Conservation (phyloP, 306 rosid genomes). For the Fragaria ananassa region DNA sequence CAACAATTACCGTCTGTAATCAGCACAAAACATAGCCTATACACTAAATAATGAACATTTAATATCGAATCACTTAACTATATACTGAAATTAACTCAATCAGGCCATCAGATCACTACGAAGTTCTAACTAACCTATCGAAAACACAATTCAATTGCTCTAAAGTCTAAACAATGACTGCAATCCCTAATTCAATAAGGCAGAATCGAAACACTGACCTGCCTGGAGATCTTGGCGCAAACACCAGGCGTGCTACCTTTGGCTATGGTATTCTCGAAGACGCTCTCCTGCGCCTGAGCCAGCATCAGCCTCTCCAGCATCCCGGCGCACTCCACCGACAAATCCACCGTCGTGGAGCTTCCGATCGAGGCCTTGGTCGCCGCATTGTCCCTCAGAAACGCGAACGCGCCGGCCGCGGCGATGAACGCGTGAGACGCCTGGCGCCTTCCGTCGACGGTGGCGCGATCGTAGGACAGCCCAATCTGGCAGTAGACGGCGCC, state of each 20-base stretch:
- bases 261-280: constrained; percentile 86
- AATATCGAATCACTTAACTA: background rate
- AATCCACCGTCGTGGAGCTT: constrained; percentile 66
- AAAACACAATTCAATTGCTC: constrained; percentile 5
- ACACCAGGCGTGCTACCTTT: constrained; percentile 97
- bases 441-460: constrained; percentile 72
- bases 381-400: constrained; percentile 64
- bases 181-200: background rate
- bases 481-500: constrained; percentile 92
- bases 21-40: background rate
- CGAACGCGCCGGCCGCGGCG: constrained; percentile 82
- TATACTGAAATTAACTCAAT: background rate
- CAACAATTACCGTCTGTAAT: background rate
- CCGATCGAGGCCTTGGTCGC: constrained; percentile 81
- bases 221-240: constrained; percentile 93
- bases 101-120: background rate
- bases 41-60: background rate
- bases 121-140: background rate
- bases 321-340: constrained; percentile 79
- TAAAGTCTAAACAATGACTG: background rate
- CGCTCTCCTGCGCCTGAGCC: constrained; percentile 98
- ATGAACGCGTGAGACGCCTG: constrained; percentile 83
- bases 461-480: constrained; percentile 74
- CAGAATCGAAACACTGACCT: constrained; percentile 42
- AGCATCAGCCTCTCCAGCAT: constrained; percentile 95